A percentile compares a stretch with the other conserved stretches of the same genome.
Conservation (phyloP, 2,329 filamentous ascomycete genomes). For the Myriangium duriaei region DNA sequence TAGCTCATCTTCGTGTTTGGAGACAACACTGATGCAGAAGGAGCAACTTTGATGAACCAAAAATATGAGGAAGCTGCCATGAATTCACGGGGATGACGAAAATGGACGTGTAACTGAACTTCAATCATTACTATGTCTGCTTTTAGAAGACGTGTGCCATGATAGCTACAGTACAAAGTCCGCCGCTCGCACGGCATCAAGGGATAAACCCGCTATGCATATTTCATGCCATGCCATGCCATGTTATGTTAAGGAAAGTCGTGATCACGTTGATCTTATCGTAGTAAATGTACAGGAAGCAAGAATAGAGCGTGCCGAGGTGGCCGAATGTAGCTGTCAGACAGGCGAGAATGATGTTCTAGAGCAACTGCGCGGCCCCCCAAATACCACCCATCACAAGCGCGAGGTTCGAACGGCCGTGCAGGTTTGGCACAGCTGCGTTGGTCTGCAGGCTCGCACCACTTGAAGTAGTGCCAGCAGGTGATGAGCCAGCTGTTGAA, state of each 20-base stretch:
- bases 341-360: slow-evolving; percentile 9
- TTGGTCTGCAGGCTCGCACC: slow-evolving; percentile 28
- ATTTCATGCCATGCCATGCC: slow-evolving; percentile 4
- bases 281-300: slow-evolving; percentile 7
- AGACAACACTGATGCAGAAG: too few species aligned
- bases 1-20: too few species aligned
- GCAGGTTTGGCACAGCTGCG: slow-evolving; percentile 19
- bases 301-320: too few species aligned
- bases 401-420: slow-evolving; percentile 19
- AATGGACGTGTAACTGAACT: too few species aligned
- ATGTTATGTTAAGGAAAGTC: slow-evolving; percentile 12
- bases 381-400: slow-evolving; percentile 22
- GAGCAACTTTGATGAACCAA: too few species aligned
- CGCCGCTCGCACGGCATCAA: neutral
- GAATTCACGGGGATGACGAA: too few species aligned
- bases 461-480: slow-evolving; percentile 11
- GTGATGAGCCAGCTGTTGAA: slow-evolving; percentile 11
- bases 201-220: slow-evolving; percentile 12
- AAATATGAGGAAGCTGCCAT: too few species aligned
- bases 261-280: slow-evolving; percentile 11
- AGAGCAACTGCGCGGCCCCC: slow-evolving; percentile 24
- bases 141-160: too few species aligned
- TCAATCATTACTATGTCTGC: too few species aligned
- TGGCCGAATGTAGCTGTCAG: too few species aligned
- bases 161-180: neutral